Evolutionary conservation across 2,329 filamentous ascomycete species (phyloP).

Genomic region (Neoarthrinium moseri): DNA sequence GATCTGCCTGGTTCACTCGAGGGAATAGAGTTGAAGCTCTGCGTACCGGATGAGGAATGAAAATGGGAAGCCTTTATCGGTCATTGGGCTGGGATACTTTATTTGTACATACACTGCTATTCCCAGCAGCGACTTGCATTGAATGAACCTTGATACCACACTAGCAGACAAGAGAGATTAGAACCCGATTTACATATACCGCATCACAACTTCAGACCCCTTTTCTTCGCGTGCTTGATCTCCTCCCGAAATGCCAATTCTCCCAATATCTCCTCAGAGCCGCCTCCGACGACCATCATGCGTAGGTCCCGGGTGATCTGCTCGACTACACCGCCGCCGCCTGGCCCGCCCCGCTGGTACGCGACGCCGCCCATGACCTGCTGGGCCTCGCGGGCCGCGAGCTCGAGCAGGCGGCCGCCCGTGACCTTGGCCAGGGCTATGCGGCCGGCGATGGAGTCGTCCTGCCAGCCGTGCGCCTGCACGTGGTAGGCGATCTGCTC

Average conservation of each 20-base stretch:
- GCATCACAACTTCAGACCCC: slow-evolving; percentile 13
- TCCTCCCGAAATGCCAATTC: slow-evolving; percentile 46
- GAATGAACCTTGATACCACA: no score
- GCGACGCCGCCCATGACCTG: slow-evolving; percentile 48
- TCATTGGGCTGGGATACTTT: no score
- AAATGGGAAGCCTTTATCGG: no score
- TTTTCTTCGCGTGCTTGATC: slow-evolving; percentile 16
- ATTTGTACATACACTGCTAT: no score
- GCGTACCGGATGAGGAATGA: no score
- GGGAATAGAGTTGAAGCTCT: no score
- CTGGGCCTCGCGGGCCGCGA: slow-evolving; percentile 46
- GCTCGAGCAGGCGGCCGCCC: slow-evolving; percentile 43
- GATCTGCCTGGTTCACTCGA: no score
- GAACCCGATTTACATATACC: no score
- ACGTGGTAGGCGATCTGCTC: slow-evolving; percentile 57
- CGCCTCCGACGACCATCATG: slow-evolving; percentile 50
- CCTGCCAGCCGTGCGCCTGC: slow-evolving; percentile 27
- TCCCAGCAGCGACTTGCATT: no score
- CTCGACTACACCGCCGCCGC: slow-evolving; percentile 43
- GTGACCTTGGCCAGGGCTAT: slow-evolving; percentile 38
- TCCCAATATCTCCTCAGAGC: slow-evolving; percentile 48
- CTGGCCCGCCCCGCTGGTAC: slow-evolving; percentile 42
- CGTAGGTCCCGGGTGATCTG: slow-evolving; percentile 48
- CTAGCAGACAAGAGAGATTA: no score
- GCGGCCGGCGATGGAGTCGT: slow-evolving; percentile 24